Percentiles rank a stretch among this genome's conserved stretches.
These are phyloP conservation scores for Elongisporangium prolatum DNA, from an alignment of 352 stramenopile genomes.

Conservation along the genomic window DNA sequence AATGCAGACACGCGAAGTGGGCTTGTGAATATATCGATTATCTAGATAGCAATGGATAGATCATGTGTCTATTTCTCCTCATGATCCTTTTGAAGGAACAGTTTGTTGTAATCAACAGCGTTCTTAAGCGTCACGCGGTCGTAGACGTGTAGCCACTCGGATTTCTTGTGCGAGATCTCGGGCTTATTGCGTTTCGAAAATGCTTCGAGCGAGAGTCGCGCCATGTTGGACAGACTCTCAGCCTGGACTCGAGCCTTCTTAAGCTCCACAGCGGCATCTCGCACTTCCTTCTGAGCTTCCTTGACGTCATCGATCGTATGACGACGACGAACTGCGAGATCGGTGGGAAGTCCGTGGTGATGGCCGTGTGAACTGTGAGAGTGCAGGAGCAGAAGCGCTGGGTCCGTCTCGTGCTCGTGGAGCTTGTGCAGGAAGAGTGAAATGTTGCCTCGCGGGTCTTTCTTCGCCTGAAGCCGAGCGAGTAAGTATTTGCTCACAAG, in stretches of 20 bases:
- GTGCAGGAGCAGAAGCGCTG: constrained; percentile 24
- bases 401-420: constrained; percentile 61
- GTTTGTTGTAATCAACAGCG: constrained; percentile 63
- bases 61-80: constrained; percentile 15
- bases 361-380: background rate
- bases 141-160: constrained; percentile 60
- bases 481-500: constrained; percentile 68
- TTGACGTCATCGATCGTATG: constrained; percentile 82
- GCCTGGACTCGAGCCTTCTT: constrained; percentile 70
- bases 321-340: constrained; percentile 58
- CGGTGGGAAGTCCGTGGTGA: constrained; percentile 29
- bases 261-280: constrained; percentile 57
- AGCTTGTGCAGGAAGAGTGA: constrained; percentile 63
- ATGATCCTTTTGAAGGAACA: constrained; percentile 28
- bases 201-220: constrained; percentile 59
- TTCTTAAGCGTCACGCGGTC: constrained; percentile 63
- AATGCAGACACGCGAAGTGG: background rate
- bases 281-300: constrained; percentile 64
- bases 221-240: constrained; percentile 68
- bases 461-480: constrained; percentile 56
- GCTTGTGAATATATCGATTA: too few species aligned
- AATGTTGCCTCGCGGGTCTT: constrained; percentile 34
- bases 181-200: constrained; percentile 35
- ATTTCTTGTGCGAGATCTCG: constrained; percentile 11
- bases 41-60: too few species aligned